Evolutionary conservation across 2,329 filamentous ascomycete species (phyloP).

Genomic region (Cercospora sp.): DNA sequence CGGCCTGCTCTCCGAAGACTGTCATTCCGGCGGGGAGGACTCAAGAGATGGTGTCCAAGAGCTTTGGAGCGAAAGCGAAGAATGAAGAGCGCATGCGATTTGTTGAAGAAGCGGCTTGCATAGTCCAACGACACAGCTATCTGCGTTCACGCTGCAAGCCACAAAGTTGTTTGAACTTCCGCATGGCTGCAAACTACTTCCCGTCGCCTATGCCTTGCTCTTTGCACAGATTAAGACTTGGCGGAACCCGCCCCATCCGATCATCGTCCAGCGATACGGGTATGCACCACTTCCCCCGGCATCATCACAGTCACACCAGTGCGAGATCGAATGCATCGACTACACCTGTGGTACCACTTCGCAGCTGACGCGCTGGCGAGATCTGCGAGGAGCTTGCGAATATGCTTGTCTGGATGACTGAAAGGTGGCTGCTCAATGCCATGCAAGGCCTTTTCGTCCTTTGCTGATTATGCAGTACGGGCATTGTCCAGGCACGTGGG

Average conservation of each 20-base stretch:
- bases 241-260: constrained; percentile 3
- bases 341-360: constrained; percentile 10
- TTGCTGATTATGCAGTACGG: constrained; percentile 16
- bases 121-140: constrained; percentile 6
- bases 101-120: neutral
- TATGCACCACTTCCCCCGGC: constrained; percentile 5
- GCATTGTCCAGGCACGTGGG: constrained; percentile 24
- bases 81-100: neutral
- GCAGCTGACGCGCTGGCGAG: constrained; percentile 5
- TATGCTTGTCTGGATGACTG: constrained; percentile 5
- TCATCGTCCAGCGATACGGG: constrained; percentile 7
- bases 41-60: constrained; percentile 6
- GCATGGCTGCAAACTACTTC: constrained; percentile 3
- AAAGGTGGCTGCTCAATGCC: constrained; percentile 9
- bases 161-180: constrained; percentile 2
- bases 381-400: constrained; percentile 2
- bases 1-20: constrained; percentile 11
- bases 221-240: constrained; percentile 4
- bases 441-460: constrained; percentile 4
- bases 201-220: constrained; percentile 7
- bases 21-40: constrained; percentile 6
- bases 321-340: neutral
- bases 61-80: neutral
- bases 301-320: constrained; percentile 3
- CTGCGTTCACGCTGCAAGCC: constrained; percentile 9